Percentiles rank a stretch among this genome's conserved stretches.
These are phyloP conservation scores for Sporothrix pallida DNA, from an alignment of 2,329 filamentous ascomycete species.

Conservation along the genomic window DNA sequence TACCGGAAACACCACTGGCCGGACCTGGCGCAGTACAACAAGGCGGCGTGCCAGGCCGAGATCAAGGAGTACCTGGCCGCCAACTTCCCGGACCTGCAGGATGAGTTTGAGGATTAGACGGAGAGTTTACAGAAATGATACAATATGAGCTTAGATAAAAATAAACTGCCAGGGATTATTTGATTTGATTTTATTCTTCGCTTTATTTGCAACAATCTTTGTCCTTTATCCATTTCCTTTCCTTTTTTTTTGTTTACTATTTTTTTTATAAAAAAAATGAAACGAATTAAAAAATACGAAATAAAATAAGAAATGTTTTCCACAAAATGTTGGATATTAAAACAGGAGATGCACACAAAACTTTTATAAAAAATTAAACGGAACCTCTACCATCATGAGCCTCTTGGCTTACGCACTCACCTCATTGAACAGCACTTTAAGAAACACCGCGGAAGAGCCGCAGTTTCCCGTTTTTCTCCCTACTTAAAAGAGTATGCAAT, in stretches of 20 bases:
- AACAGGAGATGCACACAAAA: not conserved
- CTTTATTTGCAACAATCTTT: too few species aligned
- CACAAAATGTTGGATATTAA: too few species aligned
- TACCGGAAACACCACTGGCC: conserved; percentile 46
- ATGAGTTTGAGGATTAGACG: conserved; percentile 8
- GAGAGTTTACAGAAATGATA: too few species aligned
- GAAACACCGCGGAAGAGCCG: not conserved
- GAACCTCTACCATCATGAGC: not conserved
- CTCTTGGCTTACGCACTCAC: not conserved
- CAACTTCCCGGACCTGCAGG: not conserved
- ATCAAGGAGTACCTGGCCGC: not conserved
- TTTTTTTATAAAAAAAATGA: not conserved
- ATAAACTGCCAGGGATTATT: too few species aligned
- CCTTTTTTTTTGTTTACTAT: too few species aligned
- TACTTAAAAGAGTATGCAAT: not conserved
- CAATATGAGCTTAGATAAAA: not conserved
- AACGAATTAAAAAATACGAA: not conserved
- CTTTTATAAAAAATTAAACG: not conserved
- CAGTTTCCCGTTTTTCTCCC: not conserved
- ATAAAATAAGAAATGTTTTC: not conserved
- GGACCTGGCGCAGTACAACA: conserved; percentile 41
- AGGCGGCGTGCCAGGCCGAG: conserved; percentile 41
- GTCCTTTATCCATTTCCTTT: too few species aligned
- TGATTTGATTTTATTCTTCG: not conserved
- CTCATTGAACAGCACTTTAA: not conserved